These are phyloP conservation scores for Phytophthora colocasiae DNA, from an alignment of 352 stramenopile species.

Conservation along the genomic window DNA sequence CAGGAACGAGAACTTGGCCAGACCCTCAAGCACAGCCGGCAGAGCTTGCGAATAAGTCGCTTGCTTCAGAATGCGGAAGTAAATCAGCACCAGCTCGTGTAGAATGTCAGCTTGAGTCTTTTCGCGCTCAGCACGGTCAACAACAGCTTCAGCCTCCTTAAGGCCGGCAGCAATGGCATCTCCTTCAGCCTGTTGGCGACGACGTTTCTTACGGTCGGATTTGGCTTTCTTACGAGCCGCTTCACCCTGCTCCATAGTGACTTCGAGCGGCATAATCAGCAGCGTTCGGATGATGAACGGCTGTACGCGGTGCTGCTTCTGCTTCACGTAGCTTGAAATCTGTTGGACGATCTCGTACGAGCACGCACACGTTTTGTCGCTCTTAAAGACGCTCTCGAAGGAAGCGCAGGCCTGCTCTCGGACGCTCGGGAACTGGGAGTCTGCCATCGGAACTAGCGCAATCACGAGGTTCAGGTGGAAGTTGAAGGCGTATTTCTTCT, in stretches of 20 bases:
- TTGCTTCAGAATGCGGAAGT: constrained; percentile 97
- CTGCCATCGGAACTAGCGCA: constrained; percentile 80
- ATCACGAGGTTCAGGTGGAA: constrained; percentile 89
- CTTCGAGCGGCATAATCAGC: constrained; percentile 80
- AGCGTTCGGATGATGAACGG: constrained; percentile 79
- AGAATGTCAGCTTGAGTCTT: constrained; percentile 95
- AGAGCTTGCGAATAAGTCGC: constrained; percentile 89
- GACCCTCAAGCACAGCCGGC: constrained; percentile 91
- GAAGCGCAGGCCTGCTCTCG: constrained; percentile 64
- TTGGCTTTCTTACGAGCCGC: constrained; percentile 82
- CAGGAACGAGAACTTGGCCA: constrained; percentile 96
- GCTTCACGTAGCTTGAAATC: constrained; percentile 85
- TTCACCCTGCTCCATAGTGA: constrained; percentile 89
- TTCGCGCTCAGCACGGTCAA: constrained; percentile 93
- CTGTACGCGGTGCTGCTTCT: constrained; percentile 86
- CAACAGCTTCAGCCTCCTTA: constrained; percentile 94
- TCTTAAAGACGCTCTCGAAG: constrained; percentile 78
- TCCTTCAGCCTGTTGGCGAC: constrained; percentile 73
- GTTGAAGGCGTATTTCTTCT: constrained; percentile 89
- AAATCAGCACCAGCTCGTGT: constrained; percentile 95
- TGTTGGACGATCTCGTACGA: constrained; percentile 85
- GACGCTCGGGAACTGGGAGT: constrained; percentile 64
- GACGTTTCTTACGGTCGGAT: constrained; percentile 85
- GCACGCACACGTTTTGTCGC: constrained; percentile 72
- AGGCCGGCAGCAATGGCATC: constrained; percentile 92